phyloP scores from a whole-genome alignment of 2,329 filamentous ascomycete species.

The Cladophialophora immunda region DNA sequence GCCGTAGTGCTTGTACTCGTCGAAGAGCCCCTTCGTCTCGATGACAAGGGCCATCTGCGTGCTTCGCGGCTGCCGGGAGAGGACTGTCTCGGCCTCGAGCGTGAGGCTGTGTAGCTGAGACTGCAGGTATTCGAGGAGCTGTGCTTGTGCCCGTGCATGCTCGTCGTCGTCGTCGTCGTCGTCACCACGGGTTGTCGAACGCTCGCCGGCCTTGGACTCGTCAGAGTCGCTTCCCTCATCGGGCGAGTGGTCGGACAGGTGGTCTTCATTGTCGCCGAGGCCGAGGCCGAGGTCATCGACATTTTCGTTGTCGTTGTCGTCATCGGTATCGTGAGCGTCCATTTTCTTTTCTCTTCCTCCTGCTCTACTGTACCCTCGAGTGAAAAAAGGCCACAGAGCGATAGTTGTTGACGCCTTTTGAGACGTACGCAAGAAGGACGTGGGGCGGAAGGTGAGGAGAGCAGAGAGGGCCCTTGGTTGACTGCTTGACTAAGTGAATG shows the following conservation, averaged over 20 bases:
- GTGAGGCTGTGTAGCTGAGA: slow-evolving; percentile 27
- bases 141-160: slow-evolving; percentile 10
- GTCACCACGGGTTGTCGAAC: neutral
- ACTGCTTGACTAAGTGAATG: no score
- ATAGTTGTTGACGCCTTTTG: no score
- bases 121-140: slow-evolving; percentile 25
- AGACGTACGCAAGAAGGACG: no score
- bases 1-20: slow-evolving; percentile 35
- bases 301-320: neutral
- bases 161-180: neutral
- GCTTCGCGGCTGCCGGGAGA: slow-evolving; percentile 32
- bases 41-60: slow-evolving; percentile 32
- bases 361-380: neutral
- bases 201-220: neutral
- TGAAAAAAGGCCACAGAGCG: no score
- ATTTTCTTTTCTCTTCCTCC: neutral
- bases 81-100: slow-evolving; percentile 34
- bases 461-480: no score
- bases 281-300: neutral
- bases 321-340: neutral
- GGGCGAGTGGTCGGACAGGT: neutral
- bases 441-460: no score
- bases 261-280: neutral
- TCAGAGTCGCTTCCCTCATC: neutral
- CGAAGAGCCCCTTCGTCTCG: slow-evolving; percentile 34